Base-by-base conservation (phyloP, 1,284 basidiomycete genomes). In the Abortiporus biennis region DNA sequence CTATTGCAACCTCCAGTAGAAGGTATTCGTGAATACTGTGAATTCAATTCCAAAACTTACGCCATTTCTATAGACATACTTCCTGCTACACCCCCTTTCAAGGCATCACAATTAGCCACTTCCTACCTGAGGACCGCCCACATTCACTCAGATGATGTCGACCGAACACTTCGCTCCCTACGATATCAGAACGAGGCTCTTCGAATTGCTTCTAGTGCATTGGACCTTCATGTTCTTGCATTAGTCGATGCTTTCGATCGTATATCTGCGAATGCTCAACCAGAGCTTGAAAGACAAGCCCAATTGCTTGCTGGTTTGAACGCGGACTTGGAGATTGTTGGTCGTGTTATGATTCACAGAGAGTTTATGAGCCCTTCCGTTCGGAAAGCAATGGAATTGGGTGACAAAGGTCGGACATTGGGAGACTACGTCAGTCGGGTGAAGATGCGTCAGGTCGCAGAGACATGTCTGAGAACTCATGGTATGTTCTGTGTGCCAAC, bases 371-470 rank as follows among this genome's bases (percentile, higher is more conserved):
- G 80, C n/a, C 61, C 67, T 3, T 63, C 72, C 1, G 74, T 78
- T 39, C 67, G 80, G 29, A 77, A 72, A 49, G 78, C 80, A 2
- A 82, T 85, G 38, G 81, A 85, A 45, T 65, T 71, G 0, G 85
- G 84, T 2, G 79, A 80, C 38, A 76, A 68, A 40, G 71, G 71
- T 5, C 69, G 86, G 37, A 82, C 79, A n/a, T 59, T 91, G 41
- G 85, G 80, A 5, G 85, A 87, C 56, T 92, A 90, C 59, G 86
- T 92, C 16, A 81, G 79, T 22, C 72, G 69, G 49, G 74, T 67
- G 40, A 87, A 82, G 65, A 91, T 92, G 85, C 72, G 74, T 46
- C 75, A 89, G 52, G 86, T 90, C 0, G 78, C 79, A 1, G 80
- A 85, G 20, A 78, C 76, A 3, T 91, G 89, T 56, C 59, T 67